A percentile compares a stretch with the other conserved stretches of the same genome.
These are phyloP conservation scores for Jackrogersella minutella DNA, from an alignment of 495 filamentous ascomycete species.

Conservation along the genomic window DNA sequence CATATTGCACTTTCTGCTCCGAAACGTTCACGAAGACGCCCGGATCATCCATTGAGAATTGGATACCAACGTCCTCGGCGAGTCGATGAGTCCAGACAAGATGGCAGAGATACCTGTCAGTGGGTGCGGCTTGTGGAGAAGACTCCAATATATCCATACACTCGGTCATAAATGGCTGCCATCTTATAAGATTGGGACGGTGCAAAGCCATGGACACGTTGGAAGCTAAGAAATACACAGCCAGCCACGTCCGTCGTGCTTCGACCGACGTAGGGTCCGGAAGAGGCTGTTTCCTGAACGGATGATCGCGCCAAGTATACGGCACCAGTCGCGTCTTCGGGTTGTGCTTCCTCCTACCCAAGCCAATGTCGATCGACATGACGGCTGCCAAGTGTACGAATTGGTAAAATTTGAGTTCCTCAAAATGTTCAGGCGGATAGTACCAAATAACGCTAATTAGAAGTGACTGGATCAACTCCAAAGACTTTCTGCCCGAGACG, in stretches of 20 bases:
- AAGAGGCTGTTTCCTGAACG: slow-evolving; percentile 56
- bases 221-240: slow-evolving; percentile 77
- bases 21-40: slow-evolving; percentile 69
- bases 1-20: slow-evolving; percentile 77
- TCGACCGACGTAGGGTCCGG: slow-evolving; percentile 74
- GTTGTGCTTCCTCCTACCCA: slow-evolving; percentile 66
- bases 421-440: slow-evolving; percentile 79
- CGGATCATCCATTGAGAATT: slow-evolving; percentile 81
- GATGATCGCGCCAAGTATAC: slow-evolving; percentile 56
- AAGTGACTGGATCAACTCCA: slow-evolving; percentile 87
- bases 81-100: slow-evolving; percentile 80
- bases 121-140: slow-evolving; percentile 72
- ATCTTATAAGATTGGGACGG: slow-evolving; percentile 81
- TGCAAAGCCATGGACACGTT: slow-evolving; percentile 81
- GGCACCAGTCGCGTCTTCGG: slow-evolving; percentile 49
- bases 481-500: slow-evolving; percentile 77
- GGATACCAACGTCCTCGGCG: slow-evolving; percentile 78
- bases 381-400: slow-evolving; percentile 82
- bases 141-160: slow-evolving; percentile 77
- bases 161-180: slow-evolving; percentile 86
- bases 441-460: slow-evolving; percentile 81
- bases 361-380: slow-evolving; percentile 87
- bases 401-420: slow-evolving; percentile 92
- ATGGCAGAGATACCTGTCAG: slow-evolving; percentile 77
- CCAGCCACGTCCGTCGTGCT: slow-evolving; percentile 78